Conservation (phyloP, 805 yeast genomes). For the Saturnispora sekii region DNA sequence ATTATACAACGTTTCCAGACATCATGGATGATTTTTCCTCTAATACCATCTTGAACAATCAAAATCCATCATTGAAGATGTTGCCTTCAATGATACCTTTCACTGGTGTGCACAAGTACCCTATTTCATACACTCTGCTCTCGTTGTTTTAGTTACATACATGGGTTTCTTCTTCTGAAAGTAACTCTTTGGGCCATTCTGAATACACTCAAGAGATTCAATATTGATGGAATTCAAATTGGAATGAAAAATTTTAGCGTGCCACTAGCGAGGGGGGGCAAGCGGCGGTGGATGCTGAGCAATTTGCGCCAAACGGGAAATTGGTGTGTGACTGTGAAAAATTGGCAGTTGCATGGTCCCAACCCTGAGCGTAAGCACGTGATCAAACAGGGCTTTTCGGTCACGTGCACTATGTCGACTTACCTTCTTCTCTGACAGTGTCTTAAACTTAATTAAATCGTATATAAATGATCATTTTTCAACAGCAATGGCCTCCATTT, state of each 20-base stretch:
- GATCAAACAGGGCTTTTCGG: neutral
- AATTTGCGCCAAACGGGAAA: neutral
- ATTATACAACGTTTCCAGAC: too few relatives aligned
- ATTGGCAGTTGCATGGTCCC: neutral
- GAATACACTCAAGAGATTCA: neutral
- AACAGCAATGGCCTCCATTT: constrained; percentile 87
- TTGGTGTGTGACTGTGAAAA: neutral
- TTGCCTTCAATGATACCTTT: too few relatives aligned
- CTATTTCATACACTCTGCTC: neutral
- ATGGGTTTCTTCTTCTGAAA: constrained; percentile 98
- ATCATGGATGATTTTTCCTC: too few relatives aligned
- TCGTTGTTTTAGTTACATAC: constrained; percentile 47
- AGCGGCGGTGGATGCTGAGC: neutral
- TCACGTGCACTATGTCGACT: neutral
- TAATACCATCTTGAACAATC: too few relatives aligned
- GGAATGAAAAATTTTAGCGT: neutral
- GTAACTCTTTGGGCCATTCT: constrained; percentile 99
- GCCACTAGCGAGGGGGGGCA: neutral
- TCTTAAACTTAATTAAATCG: too few relatives aligned
- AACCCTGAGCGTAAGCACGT: constrained; percentile 4
- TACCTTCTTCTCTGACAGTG: too few relatives aligned
- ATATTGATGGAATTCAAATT: too few relatives aligned
- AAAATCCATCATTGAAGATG: too few relatives aligned
- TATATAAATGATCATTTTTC: constrained; percentile 32
- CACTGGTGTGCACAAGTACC: too few relatives aligned